These are phyloP conservation scores for Epithemia pelagica DNA, from an alignment of 108 stramenopile genomes.

Conservation along the genomic window DNA sequence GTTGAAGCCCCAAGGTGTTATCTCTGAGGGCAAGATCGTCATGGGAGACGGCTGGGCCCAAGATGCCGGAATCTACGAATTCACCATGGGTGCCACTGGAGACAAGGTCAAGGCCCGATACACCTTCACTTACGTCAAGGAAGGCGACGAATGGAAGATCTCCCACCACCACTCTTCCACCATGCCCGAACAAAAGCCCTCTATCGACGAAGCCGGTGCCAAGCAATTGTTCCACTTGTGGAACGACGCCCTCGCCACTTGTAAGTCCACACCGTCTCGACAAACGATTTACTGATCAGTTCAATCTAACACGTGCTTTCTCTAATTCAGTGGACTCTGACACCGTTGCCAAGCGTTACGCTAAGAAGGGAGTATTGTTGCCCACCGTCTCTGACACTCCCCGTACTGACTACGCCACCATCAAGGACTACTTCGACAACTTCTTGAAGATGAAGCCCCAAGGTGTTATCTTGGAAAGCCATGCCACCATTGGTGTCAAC, in stretches of 20 bases:
- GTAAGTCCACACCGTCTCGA: slow-evolving; percentile 20
- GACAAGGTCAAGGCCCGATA: slow-evolving; percentile 46
- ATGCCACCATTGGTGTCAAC: slow-evolving; percentile 32
- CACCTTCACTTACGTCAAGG: slow-evolving; percentile 54
- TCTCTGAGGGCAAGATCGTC: slow-evolving; percentile 28
- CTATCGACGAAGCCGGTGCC: slow-evolving; percentile 17
- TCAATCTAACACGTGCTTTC: neutral
- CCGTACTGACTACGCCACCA: slow-evolving; percentile 24
- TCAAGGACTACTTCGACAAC: slow-evolving; percentile 43
- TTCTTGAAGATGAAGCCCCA: slow-evolving; percentile 42
- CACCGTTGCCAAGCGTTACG: slow-evolving; percentile 43
- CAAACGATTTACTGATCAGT: neutral
- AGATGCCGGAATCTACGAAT: slow-evolving; percentile 50
- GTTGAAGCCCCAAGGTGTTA: slow-evolving; percentile 42
- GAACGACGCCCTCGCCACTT: slow-evolving; percentile 54
- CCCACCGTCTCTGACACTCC: slow-evolving; percentile 51
- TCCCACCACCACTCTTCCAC: slow-evolving; percentile 60
- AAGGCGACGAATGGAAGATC: slow-evolving; percentile 68
- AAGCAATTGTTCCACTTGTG: slow-evolving; percentile 39
- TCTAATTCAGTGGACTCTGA: slow-evolving; percentile 17
- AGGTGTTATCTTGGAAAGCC: slow-evolving; percentile 27
- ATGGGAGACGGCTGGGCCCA: slow-evolving; percentile 40
- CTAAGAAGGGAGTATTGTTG: slow-evolving; percentile 41
- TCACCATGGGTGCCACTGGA: slow-evolving; percentile 42
- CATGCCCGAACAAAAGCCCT: slow-evolving; percentile 41